Conservation (phyloP, 192 early-diverging fungal species). For the Mortierella antarctica region DNA sequence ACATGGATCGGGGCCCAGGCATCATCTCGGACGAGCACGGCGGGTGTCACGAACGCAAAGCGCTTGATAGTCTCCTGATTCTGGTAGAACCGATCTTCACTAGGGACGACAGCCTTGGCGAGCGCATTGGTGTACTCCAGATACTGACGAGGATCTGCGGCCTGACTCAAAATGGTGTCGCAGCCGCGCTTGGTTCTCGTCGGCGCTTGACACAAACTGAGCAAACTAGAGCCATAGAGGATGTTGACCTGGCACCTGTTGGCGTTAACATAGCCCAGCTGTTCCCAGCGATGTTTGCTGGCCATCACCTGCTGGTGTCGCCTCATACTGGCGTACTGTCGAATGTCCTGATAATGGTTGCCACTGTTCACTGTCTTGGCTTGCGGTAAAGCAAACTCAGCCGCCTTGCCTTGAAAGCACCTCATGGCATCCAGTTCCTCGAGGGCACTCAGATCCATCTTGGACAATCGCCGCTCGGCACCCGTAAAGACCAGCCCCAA, state of each 20-base stretch:
- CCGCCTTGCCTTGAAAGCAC: constrained; percentile 28
- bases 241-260: constrained; percentile 51
- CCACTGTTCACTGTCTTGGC: constrained; percentile 25
- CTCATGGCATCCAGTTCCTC: constrained; percentile 29
- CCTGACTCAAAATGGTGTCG: constrained; percentile 22
- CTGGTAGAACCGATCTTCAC: constrained; percentile 46
- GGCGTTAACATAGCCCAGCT: constrained; percentile 57
- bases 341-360: constrained; percentile 57
- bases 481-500: constrained; percentile 55
- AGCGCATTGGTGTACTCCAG: constrained; percentile 49
- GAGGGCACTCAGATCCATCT: constrained; percentile 29
- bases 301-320: constrained; percentile 33
- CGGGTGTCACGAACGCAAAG: constrained; percentile 71
- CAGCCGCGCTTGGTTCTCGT: constrained; percentile 23
- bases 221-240: constrained; percentile 56
- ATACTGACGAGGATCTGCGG: constrained; percentile 45
- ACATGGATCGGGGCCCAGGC: constrained; percentile 19
- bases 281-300: constrained; percentile 52
- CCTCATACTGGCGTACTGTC: constrained; percentile 49
- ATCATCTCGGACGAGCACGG: constrained; percentile 49
- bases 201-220: constrained; percentile 38
- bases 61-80: constrained; percentile 60
- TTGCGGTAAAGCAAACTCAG: constrained; percentile 18
- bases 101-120: constrained; percentile 42
- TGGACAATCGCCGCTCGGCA: constrained; percentile 32